Conservation (phyloP, 345 rosid genomes). For the Triadica sebifera region DNA sequence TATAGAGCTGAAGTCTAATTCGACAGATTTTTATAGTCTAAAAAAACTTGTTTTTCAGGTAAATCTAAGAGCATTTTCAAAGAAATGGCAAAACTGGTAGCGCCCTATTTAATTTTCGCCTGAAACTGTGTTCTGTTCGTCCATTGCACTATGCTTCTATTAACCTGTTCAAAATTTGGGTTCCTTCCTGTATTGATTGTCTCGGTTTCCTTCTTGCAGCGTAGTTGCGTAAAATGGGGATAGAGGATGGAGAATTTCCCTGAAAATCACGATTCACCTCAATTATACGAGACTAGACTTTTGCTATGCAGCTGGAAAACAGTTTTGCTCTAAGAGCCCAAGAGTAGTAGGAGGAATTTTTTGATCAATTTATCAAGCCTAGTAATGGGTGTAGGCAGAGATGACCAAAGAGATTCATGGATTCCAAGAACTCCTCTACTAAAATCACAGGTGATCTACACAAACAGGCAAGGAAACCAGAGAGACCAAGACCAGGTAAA, state of each 20-base stretch:
- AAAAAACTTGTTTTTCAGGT: background rate
- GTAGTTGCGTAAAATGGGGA: conserved; percentile 7
- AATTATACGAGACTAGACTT: background rate
- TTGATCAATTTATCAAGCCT: background rate
- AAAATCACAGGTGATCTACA: conserved; percentile 23
- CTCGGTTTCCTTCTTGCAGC: background rate
- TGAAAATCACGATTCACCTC: background rate
- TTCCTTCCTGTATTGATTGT: background rate
- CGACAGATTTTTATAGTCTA: conserved; percentile 21
- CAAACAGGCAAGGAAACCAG: conserved; percentile 26
- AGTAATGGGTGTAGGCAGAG: conserved; percentile 29
- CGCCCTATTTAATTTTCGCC: background rate
- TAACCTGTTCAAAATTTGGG: background rate
- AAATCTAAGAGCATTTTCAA: background rate
- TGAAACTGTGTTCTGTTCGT: background rate
- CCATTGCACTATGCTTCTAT: background rate
- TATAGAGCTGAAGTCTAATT: background rate
- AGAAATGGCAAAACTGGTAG: conserved; percentile 5
- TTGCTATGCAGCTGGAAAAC: background rate
- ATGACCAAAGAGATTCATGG: conserved; percentile 35
- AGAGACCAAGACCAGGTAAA: conserved; percentile 11
- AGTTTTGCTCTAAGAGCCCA: background rate
- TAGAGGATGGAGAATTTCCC: conserved; percentile 10
- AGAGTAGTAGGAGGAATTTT: background rate
- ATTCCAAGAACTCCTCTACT: conserved; percentile 48